Percentiles rank a stretch among this genome's conserved stretches.
Conservation (phyloP, 441 rosid species). For the Erysimum cheiri region DNA sequence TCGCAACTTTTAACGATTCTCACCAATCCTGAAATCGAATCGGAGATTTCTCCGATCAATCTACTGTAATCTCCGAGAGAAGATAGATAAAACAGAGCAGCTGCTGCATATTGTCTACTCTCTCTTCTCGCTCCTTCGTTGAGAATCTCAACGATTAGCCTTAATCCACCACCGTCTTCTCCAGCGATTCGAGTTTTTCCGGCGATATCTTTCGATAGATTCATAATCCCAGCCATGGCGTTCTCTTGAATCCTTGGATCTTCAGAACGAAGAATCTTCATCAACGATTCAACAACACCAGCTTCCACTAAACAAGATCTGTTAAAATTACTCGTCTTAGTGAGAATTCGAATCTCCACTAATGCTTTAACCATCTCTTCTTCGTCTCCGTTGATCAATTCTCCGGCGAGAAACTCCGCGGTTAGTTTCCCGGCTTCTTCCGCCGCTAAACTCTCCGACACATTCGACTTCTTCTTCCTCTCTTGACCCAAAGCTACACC, state of each 20-base stretch:
- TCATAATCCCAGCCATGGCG: constrained; percentile 69
- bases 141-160: constrained; percentile 53
- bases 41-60: constrained; percentile 67
- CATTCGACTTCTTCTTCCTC: constrained; percentile 41
- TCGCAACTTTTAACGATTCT: constrained; percentile 52
- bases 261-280: constrained; percentile 50
- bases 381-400: constrained; percentile 49
- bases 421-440: constrained; percentile 62
- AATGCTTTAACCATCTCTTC: constrained; percentile 58
- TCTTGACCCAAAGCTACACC: constrained; percentile 30
- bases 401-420: constrained; percentile 51
- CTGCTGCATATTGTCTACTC: constrained; percentile 75
- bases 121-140: constrained; percentile 57
- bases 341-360: constrained; percentile 69
- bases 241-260: constrained; percentile 63
- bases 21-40: constrained; percentile 61
- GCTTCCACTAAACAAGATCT: constrained; percentile 76
- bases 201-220: constrained; percentile 68
- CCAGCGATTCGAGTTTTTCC: constrained; percentile 59
- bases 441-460: constrained; percentile 63
- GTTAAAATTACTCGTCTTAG: constrained; percentile 67
- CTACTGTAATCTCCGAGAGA: constrained; percentile 68
- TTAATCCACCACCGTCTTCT: constrained; percentile 60
- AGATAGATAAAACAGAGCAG: constrained; percentile 67
- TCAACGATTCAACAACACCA: constrained; percentile 52